Base-by-base conservation (phyloP, 495 filamentous ascomycete species). In the Lasiosphaeriaceae sp. region DNA sequence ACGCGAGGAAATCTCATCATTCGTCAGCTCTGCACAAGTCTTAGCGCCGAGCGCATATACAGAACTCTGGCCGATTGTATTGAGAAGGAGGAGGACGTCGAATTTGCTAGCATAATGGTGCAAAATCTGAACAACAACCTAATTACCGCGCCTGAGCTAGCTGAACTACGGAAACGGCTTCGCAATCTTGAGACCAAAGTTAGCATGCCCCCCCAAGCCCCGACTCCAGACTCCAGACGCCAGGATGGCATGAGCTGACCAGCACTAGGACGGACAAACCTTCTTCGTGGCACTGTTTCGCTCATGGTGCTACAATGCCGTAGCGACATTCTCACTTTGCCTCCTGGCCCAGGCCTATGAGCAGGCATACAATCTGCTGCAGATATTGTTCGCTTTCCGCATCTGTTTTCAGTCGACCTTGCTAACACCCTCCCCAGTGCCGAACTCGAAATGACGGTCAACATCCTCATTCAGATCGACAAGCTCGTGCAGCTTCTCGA, bases 91-190 rank as follows among this genome's bases (percentile, higher is more conserved):
- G 93, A 97, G 76, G 94, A 99, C 67, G 80, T 97, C 31, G 95
- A 97, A 68, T 99, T 99, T 71, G 92, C 95, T 17, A 96, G 92
- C 61, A 99, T 97, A 63, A 99, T 99, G 95, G 91, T 99, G 23
- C 95, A 97, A 66, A 97, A 97, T 69, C 78, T 99, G 45, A 99
- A 99, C 73, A 99, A 99, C 65, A 99, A 97, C 61, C 81, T 99
- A 19, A 97, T 97, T 61, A 99, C 95, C 11, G 95, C 95, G 0
- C 95, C 95, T 0, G 92, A 99, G 66, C 78, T 99, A 31, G 85
- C 90, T 0, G 95, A 96, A 50, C 76, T 99, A 45, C 82, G 95
- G 46, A 96, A 96, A 69, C 80, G 94, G 19, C 77, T 99, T 47
- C 81, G 93, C 24, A 97, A 94, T 66, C 77, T 96, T 11, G 94